A percentile compares a stretch with the other conserved stretches of the same genome.
Evolutionary conservation across 352 stramenopile species (phyloP).

Genomic region (Thraustochytrium sp.): DNA sequence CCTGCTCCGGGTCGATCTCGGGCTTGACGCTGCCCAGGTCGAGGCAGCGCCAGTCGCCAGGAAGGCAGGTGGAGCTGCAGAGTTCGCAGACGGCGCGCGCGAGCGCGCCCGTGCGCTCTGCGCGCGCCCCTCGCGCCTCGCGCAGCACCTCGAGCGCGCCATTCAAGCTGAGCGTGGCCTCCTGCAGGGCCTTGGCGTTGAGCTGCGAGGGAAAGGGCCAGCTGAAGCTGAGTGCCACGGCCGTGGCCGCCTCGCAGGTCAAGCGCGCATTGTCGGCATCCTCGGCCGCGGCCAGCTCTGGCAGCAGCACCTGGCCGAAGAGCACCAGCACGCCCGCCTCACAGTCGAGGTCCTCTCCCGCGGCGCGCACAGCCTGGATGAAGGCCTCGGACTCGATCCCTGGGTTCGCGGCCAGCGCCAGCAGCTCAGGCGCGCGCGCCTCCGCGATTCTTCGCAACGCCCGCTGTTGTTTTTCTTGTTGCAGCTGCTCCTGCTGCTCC

Average conservation of each 20-base stretch:
- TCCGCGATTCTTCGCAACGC: too few relatives aligned
- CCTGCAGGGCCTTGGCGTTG: neutral
- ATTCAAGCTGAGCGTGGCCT: neutral
- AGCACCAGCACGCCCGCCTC: too few relatives aligned
- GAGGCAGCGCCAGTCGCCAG: neutral
- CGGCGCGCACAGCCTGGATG: too few relatives aligned
- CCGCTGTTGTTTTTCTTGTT: too few relatives aligned
- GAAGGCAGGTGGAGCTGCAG: neutral
- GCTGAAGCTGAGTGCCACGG: neutral
- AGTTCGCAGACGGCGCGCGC: neutral
- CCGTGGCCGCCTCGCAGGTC: neutral
- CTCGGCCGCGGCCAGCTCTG: too few relatives aligned
- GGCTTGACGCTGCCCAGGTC: neutral
- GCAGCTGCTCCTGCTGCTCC: too few relatives aligned
- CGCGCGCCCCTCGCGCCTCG: neutral
- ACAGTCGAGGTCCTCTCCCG: too few relatives aligned
- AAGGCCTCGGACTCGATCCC: too few relatives aligned
- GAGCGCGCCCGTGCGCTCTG: neutral
- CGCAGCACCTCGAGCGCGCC: neutral
- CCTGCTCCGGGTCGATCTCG: neutral
- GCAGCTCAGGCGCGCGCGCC: too few relatives aligned
- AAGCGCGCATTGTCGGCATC: too few relatives aligned
- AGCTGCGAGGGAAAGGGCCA: neutral
- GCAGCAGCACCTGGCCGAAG: too few relatives aligned
- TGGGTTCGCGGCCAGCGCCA: too few relatives aligned